phyloP scores from a whole-genome alignment of 768 basidiomycete genomes.

The Tricholoma bakamatsutake region DNA sequence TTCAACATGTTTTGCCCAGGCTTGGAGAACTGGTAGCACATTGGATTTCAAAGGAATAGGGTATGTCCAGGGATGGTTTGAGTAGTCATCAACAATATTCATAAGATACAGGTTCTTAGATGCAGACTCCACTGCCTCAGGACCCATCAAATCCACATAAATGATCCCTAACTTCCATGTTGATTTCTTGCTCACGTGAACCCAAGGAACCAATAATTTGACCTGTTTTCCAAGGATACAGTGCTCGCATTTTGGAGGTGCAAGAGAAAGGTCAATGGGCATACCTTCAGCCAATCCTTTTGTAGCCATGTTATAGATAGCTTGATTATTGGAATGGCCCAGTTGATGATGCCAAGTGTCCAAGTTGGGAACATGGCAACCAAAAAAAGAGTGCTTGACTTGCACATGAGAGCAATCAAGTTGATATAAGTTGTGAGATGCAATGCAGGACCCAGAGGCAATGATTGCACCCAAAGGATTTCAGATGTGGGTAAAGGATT shows the following conservation, averaged over 20 bases:
- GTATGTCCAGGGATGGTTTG: not conserved
- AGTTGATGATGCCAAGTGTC: not conserved
- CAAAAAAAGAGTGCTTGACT: no score
- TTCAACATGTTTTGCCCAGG: not conserved
- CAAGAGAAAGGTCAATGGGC: no score
- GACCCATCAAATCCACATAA: conserved; percentile 4
- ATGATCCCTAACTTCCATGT: conserved; percentile 1
- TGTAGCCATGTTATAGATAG: not conserved
- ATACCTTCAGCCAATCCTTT: not conserved
- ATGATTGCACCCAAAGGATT: no score
- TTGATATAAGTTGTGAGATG: no score
- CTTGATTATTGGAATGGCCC: not conserved
- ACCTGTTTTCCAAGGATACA: no score
- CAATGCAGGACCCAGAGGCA: no score
- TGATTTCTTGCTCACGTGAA: not conserved
- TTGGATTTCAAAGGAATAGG: not conserved
- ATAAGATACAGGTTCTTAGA: conserved; percentile 1
- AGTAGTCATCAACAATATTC: conserved; percentile 9
- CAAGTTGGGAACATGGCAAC: not conserved
- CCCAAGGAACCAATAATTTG: no score
- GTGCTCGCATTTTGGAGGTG: no score
- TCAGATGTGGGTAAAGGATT: no score
- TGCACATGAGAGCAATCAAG: no score
- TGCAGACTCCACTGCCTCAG: not conserved
- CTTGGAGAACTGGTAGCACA: not conserved